phyloP scores from a whole-genome alignment of 2,329 filamentous ascomycete species.

The Phialocephala subalpina region DNA sequence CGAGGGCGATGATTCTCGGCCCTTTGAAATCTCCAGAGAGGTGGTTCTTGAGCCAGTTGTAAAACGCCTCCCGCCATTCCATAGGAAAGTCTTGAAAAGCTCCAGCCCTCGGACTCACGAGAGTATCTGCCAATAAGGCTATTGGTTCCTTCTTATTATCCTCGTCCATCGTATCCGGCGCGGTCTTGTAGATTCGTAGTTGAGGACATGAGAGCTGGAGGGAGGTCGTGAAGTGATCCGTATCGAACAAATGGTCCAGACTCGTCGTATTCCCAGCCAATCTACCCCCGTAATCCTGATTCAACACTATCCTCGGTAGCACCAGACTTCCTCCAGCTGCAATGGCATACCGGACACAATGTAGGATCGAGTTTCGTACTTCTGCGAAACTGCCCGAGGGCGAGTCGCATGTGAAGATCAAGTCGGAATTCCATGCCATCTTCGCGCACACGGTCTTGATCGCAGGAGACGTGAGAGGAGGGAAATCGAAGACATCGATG shows the following conservation, averaged over 20 bases:
- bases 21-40: constrained; percentile 22
- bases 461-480: constrained; percentile 31
- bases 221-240: constrained; percentile 34
- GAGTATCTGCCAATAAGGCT: constrained; percentile 33
- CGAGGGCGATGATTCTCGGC: constrained; percentile 32
- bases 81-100: constrained; percentile 18
- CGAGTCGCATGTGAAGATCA: constrained; percentile 39
- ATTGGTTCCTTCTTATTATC: constrained; percentile 27
- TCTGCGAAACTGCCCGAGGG: constrained; percentile 40
- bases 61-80: constrained; percentile 31
- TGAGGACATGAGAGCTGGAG: constrained; percentile 35
- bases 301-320: constrained; percentile 34
- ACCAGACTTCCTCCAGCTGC: constrained; percentile 39
- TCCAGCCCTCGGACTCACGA: constrained; percentile 15
- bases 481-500: constrained; percentile 36
- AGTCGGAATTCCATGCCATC: constrained; percentile 35
- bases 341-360: constrained; percentile 42
- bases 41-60: constrained; percentile 32
- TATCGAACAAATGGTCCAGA: constrained; percentile 39
- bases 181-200: constrained; percentile 30
- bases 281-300: constrained; percentile 23
- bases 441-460: constrained; percentile 36
- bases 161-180: constrained; percentile 18
- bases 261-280: constrained; percentile 22
- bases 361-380: constrained; percentile 41